Percentiles rank a stretch among this genome's conserved stretches.
Evolutionary conservation across 1,284 basidiomycete genomes (phyloP).

Genomic region (Chalciporus sp.): DNA sequence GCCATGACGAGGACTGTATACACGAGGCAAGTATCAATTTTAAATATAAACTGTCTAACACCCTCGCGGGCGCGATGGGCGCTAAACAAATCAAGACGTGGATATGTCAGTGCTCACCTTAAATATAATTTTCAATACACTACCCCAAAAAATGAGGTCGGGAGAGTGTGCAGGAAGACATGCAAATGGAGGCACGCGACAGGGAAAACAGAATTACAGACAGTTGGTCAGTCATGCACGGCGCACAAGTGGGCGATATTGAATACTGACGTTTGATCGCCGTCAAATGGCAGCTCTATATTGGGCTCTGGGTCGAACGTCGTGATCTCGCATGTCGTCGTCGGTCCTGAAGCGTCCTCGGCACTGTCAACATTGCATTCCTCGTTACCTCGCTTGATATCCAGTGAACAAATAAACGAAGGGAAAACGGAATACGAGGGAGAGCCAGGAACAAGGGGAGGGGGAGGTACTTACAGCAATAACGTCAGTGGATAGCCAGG

Average conservation of each 20-base stretch:
- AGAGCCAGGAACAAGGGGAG: background rate
- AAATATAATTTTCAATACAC: conserved; percentile 82
- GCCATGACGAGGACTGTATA: conserved; percentile 69
- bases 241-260: background rate
- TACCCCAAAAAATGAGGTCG: conserved; percentile 30
- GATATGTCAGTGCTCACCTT: conserved; percentile 53
- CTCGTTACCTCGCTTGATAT: conserved; percentile 5
- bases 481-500: conserved; percentile 79
- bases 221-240: conserved; percentile 13
- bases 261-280: conserved; percentile 58
- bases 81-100: background rate
- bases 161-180: background rate
- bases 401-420: conserved; percentile 1
- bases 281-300: conserved; percentile 80
- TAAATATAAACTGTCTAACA: background rate
- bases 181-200: background rate
- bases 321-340: conserved; percentile 85
- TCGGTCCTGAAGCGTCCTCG: conserved; percentile 83
- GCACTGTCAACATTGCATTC: conserved; percentile 52
- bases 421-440: background rate
- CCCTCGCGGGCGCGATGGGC: background rate
- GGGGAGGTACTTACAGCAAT: conserved; percentile 64
- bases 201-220: background rate
- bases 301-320: conserved; percentile 85
- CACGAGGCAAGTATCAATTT: background rate